Conservation (phyloP, 2,329 filamentous ascomycete genomes). For the Ambrosiella cleistominuta region DNA sequence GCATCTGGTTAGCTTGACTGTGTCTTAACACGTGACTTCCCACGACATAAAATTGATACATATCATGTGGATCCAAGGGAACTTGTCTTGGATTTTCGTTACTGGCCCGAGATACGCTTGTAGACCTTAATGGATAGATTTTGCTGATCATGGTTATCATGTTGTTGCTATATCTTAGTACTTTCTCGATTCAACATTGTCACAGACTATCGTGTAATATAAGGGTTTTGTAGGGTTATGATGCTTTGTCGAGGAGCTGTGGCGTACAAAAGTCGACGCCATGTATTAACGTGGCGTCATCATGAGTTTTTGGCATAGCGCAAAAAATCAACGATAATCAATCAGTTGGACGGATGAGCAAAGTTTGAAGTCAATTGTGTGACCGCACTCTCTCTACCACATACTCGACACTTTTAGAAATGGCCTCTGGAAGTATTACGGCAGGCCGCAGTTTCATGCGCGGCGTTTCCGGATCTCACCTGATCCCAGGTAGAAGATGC, state of each 20-base stretch:
- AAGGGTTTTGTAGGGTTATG: not conserved
- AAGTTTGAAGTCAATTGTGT: not conserved
- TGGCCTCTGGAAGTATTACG: constrained; percentile 15
- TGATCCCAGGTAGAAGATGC: constrained; percentile 14
- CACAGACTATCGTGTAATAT: not conserved
- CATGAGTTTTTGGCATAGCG: constrained; percentile 2
- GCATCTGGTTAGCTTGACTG: too few relatives aligned
- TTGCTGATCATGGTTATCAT: too few relatives aligned
- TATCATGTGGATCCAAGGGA: too few relatives aligned
- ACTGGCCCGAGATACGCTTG: too few relatives aligned
- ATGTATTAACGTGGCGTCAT: constrained; percentile 4
- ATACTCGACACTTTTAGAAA: not conserved
- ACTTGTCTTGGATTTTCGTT: too few relatives aligned
- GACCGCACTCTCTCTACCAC: not conserved
- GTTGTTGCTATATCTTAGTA: too few relatives aligned
- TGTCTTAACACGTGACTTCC: too few relatives aligned
- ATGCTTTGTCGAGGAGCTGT: not conserved
- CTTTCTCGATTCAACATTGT: too few relatives aligned
- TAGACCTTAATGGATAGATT: too few relatives aligned
- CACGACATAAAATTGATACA: too few relatives aligned
- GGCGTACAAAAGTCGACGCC: too few relatives aligned
- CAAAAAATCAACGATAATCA: constrained; percentile 7
- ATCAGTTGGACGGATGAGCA: not conserved
- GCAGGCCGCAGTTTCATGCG: constrained; percentile 16
- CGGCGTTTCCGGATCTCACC: constrained; percentile 8